A percentile compares a stretch with the other conserved stretches of the same genome.
Evolutionary conservation across 176 grass and related monocot species (phyloP).

Genomic region (Aegilops umbellulata): DNA sequence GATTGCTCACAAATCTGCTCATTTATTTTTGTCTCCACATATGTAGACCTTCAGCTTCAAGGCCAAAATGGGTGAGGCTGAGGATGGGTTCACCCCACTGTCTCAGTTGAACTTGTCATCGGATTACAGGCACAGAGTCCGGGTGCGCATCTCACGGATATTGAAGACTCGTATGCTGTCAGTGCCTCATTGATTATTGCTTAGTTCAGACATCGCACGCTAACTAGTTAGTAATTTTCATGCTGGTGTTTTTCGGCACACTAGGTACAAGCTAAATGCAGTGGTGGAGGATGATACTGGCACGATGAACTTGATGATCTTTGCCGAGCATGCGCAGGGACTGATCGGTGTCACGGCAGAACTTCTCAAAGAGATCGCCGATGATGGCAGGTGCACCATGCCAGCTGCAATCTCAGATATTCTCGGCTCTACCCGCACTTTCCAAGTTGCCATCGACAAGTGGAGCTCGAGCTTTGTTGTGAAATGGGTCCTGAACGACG

Average conservation of each 20-base stretch:
- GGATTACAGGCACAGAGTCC: constrained; percentile 1
- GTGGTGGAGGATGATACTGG: not conserved
- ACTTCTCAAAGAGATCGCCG: not conserved
- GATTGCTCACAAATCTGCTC: not conserved
- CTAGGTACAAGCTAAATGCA: constrained; percentile 33
- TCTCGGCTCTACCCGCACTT: not conserved
- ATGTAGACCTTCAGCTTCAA: constrained; percentile 1
- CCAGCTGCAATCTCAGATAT: not conserved
- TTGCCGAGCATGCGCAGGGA: not conserved
- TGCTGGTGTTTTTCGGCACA: not conserved
- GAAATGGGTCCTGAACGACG: not conserved
- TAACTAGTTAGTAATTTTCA: no score
- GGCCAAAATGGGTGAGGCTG: constrained; percentile 14
- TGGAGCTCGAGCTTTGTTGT: not conserved
- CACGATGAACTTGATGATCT: constrained; percentile 17
- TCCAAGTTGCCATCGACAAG: not conserved
- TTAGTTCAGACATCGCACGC: not conserved
- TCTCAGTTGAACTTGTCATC: not conserved
- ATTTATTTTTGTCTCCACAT: not conserved
- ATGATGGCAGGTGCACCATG: not conserved
- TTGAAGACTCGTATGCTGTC: not conserved
- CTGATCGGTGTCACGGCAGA: not conserved
- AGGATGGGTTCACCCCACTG: constrained; percentile 8
- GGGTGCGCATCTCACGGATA: not conserved
- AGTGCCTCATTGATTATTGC: not conserved